Evolutionary conservation across 345 rosid species (phyloP).

Genomic region (Hibiscus trionum): DNA sequence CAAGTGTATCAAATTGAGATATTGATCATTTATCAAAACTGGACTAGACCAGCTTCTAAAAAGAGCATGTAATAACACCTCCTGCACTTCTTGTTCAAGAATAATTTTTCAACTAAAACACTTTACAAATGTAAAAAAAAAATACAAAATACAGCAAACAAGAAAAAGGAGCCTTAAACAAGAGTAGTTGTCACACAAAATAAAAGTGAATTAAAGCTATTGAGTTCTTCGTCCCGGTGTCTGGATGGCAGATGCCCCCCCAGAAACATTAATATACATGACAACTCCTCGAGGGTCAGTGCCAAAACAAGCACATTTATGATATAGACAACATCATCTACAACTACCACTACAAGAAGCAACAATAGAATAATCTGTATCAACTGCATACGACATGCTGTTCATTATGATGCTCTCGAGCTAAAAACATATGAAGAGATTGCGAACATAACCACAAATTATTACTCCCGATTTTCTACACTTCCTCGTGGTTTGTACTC

Average conservation of each 20-base stretch:
- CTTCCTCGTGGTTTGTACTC: slow-evolving; percentile 62
- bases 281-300: slow-evolving; percentile 5
- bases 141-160: neutral
- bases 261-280: slow-evolving; percentile 14
- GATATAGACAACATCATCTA: neutral
- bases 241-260: neutral
- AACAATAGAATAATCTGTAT: slow-evolving; percentile 5
- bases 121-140: neutral
- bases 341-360: slow-evolving; percentile 2
- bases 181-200: neutral
- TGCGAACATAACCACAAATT: neutral
- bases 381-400: neutral
- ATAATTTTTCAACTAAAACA: neutral
- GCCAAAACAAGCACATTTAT: slow-evolving; percentile 13
- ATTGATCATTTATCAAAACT: too few species aligned
- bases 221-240: neutral
- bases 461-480: slow-evolving; percentile 24
- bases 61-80: neutral
- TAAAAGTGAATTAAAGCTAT: neutral
- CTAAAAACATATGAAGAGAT: neutral
- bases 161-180: neutral
- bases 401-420: neutral
- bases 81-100: neutral
- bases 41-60: neutral
- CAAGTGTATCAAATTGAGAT: too few species aligned